A percentile compares a stretch with the other conserved stretches of the same genome.
Conservation (phyloP, 2,329 filamentous ascomycete species). For the Dactylonectria macrodidyma region DNA sequence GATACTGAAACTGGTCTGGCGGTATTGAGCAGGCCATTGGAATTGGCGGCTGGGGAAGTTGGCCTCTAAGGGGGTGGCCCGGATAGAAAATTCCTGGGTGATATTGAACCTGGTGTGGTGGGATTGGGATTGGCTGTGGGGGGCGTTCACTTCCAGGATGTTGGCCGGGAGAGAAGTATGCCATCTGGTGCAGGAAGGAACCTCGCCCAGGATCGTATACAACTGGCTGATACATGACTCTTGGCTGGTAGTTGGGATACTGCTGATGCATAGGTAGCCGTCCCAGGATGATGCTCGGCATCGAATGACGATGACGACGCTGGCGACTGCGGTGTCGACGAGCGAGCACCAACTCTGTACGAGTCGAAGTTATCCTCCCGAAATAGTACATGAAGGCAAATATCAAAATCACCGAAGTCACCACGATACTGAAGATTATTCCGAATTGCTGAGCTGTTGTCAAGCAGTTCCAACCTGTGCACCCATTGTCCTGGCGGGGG, state of each 20-base stretch:
- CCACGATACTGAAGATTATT: constrained; percentile 55
- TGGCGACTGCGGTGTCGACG: constrained; percentile 27
- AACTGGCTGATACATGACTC: constrained; percentile 38
- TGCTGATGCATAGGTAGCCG: constrained; percentile 39
- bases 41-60: constrained; percentile 22
- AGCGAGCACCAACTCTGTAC: constrained; percentile 30
- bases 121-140: background rate
- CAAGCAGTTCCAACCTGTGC: constrained; percentile 58
- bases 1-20: constrained; percentile 3
- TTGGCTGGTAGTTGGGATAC: constrained; percentile 28
- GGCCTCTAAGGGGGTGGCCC: background rate
- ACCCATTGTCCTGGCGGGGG: constrained; percentile 33
- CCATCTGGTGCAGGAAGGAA: background rate
- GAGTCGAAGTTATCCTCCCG: constrained; percentile 42
- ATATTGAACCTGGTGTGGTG: constrained; percentile 4
- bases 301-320: constrained; percentile 15
- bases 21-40: constrained; percentile 16
- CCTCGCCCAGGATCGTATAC: constrained; percentile 25
- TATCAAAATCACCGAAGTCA: constrained; percentile 48
- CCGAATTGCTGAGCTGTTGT: constrained; percentile 55
- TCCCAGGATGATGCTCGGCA: constrained; percentile 21
- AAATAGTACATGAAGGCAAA: constrained; percentile 55
- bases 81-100: background rate
- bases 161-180: constrained; percentile 10
- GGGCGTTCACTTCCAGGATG: background rate